Conservation (phyloP, 2,329 filamentous ascomycete species). For the Ceratocystis variospora region DNA sequence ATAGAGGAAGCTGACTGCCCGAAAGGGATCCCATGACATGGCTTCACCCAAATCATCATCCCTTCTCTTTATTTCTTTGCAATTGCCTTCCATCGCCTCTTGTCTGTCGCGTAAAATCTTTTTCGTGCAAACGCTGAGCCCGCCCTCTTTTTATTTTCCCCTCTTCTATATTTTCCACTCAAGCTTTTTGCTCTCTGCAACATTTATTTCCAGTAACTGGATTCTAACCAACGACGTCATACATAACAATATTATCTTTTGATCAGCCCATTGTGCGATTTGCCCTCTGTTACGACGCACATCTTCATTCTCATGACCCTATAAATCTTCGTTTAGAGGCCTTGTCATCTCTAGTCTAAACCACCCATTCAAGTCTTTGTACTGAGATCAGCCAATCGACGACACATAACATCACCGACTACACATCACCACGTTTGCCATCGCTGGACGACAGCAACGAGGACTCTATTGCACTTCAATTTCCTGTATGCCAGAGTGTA, state of each 20-base stretch:
- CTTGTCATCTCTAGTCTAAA: not conserved
- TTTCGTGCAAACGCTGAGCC: not conserved
- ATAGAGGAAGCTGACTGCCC: not conserved
- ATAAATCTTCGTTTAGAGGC: not conserved
- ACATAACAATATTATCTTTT: not conserved
- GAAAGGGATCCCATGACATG: not conserved
- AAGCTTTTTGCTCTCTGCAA: not conserved
- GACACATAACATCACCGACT: not conserved
- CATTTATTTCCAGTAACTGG: not conserved
- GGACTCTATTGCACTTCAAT: too few relatives aligned
- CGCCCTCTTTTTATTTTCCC: not conserved
- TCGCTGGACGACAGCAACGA: not conserved
- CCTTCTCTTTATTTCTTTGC: not conserved
- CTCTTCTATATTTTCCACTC: not conserved
- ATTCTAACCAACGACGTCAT: not conserved
- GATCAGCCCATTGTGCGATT: not conserved
- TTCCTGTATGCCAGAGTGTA: too few relatives aligned
- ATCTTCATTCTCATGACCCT: not conserved
- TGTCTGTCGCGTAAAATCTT: not conserved
- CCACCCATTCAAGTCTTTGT: not conserved
- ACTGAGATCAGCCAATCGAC: not conserved
- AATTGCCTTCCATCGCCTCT: not conserved
- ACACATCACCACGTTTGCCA: not conserved
- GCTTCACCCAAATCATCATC: not conserved
- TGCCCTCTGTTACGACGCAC: not conserved